Evolutionary conservation across 306 rosid genomes (phyloP).

Genomic region (Neltuma alba): DNA sequence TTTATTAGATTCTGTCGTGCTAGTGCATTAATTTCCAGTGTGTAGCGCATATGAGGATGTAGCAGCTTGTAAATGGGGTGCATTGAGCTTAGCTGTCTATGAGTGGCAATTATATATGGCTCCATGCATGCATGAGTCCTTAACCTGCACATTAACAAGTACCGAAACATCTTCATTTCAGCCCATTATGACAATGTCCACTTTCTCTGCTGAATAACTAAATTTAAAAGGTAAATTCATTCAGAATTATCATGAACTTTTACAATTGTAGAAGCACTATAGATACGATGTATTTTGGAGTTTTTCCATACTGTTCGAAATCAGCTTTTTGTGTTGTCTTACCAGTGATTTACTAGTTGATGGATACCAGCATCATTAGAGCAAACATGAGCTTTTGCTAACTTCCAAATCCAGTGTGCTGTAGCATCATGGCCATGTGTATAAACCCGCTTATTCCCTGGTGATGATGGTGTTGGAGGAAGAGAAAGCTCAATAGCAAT

Average conservation of each 20-base stretch:
- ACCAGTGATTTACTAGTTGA: slow-evolving; percentile 98
- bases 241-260: background rate
- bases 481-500: slow-evolving; percentile 88
- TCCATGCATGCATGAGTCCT: slow-evolving; percentile 98
- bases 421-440: slow-evolving; percentile 90
- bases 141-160: slow-evolving; percentile 65
- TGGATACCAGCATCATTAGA: slow-evolving; percentile 89
- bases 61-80: slow-evolving; percentile 91
- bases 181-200: slow-evolving; percentile 18
- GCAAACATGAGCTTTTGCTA: slow-evolving; percentile 97
- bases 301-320: background rate
- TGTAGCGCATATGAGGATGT: slow-evolving; percentile 96
- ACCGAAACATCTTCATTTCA: slow-evolving; percentile 22
- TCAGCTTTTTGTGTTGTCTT: slow-evolving; percentile 17
- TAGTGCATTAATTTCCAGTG: slow-evolving; percentile 84
- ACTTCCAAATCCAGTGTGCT: slow-evolving; percentile 87
- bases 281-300: background rate
- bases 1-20: slow-evolving; percentile 88
- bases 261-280: background rate
- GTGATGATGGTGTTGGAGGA: slow-evolving; percentile 64
- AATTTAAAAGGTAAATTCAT: slow-evolving; percentile 11
- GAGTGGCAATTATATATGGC: slow-evolving; percentile 88
- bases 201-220: background rate
- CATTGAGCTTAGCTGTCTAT: slow-evolving; percentile 89
- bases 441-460: slow-evolving; percentile 53